These are phyloP conservation scores for Pseudisothecium myosuroides DNA, from an alignment of 225 moss, liverwort and hornwort genomes.

Conservation along the genomic window DNA sequence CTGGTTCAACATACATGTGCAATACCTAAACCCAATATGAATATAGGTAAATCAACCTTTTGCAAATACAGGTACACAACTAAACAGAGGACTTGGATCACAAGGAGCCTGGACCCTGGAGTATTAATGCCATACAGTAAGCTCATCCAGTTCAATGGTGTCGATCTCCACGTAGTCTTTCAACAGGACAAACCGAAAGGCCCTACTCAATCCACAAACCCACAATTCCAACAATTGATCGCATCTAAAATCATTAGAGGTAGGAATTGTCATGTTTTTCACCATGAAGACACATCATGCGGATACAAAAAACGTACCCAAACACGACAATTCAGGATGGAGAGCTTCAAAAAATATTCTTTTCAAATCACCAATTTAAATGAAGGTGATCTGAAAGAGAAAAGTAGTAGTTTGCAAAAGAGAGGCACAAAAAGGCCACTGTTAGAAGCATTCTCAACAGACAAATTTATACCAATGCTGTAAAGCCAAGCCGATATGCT, in stretches of 20 bases:
- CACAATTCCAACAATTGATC: background rate
- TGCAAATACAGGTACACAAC: background rate
- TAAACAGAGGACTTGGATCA: background rate
- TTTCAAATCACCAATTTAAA: background rate
- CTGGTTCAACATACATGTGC: too few species aligned
- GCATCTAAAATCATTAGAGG: background rate
- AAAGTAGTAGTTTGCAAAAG: conserved; percentile 5
- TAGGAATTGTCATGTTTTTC: background rate
- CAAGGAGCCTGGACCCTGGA: background rate
- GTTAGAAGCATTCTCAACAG: conserved; percentile 9
- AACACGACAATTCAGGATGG: background rate
- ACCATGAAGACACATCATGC: background rate
- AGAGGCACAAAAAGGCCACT: conserved; percentile 5
- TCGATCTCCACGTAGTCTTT: background rate
- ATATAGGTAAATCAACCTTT: background rate
- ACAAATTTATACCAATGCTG: conserved; percentile 27
- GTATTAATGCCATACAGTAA: background rate
- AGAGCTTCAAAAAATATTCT: background rate
- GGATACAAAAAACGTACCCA: too few species aligned
- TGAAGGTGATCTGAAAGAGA: background rate
- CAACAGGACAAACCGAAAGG: background rate
- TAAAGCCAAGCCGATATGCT: conserved; percentile 38
- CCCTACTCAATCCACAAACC: background rate
- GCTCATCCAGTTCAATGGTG: background rate
- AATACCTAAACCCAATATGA: background rate